These are phyloP conservation scores for Xerocomellus amylosporus DNA, from an alignment of 768 basidiomycete species.

Conservation along the genomic window DNA sequence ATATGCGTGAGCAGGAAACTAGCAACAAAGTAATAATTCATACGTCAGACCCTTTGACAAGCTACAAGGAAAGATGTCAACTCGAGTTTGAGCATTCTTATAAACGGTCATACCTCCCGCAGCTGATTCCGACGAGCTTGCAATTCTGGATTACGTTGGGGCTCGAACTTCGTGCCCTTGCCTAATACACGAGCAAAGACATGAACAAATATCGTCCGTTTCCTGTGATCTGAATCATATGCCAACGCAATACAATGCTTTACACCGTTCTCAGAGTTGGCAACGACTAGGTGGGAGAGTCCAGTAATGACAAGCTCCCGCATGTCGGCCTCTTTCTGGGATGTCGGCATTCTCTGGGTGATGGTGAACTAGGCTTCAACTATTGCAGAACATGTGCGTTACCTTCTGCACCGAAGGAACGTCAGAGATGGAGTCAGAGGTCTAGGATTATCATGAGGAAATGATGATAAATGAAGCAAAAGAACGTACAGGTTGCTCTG, in stretches of 20 bases:
- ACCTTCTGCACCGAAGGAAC: constrained; percentile 48
- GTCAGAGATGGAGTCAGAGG: constrained; percentile 50
- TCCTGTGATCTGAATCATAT: constrained; percentile 66
- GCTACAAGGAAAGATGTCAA: constrained; percentile 37
- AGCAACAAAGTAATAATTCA: constrained; percentile 22
- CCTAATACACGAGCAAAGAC: constrained; percentile 80
- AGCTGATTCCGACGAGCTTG: constrained; percentile 51
- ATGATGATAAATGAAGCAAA: not conserved
- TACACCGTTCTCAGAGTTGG: constrained; percentile 85
- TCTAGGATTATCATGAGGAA: constrained; percentile 30
- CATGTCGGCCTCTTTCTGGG: constrained; percentile 57
- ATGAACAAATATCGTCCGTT: constrained; percentile 78
- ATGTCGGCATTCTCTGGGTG: constrained; percentile 41
- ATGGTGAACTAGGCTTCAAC: constrained; percentile 5
- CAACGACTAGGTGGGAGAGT: constrained; percentile 74
- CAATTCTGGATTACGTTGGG: constrained; percentile 48
- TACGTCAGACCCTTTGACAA: constrained; percentile 74
- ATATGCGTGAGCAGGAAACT: constrained; percentile 8
- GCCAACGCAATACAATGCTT: constrained; percentile 83
- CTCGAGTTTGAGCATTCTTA: not conserved
- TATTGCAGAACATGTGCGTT: constrained; percentile 1
- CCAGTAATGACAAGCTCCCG: constrained; percentile 78
- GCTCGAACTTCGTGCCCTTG: constrained; percentile 75
- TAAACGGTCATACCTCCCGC: constrained; percentile 48
- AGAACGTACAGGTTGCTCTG: constrained; percentile 43